These are phyloP conservation scores for Aaosphaeria arxii DNA, from an alignment of 2,329 filamentous ascomycete genomes.

Conservation along the genomic window DNA sequence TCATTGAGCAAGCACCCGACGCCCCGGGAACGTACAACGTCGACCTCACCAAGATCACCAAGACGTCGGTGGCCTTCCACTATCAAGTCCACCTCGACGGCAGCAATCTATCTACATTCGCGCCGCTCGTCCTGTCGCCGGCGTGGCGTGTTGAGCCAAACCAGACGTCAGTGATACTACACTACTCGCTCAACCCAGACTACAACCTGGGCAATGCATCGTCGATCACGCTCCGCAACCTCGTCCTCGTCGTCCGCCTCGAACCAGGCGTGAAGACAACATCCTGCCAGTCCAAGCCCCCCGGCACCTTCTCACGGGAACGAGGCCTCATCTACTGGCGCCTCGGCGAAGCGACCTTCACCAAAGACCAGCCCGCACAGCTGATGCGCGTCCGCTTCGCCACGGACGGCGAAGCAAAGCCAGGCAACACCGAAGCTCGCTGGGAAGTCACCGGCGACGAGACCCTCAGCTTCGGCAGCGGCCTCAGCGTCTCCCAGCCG, in stretches of 20 bases:
- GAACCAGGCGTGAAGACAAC: slow-evolving; percentile 60
- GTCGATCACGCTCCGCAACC: slow-evolving; percentile 66
- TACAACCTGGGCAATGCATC: slow-evolving; percentile 45
- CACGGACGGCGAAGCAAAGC: slow-evolving; percentile 67
- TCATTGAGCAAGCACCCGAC: slow-evolving; percentile 69
- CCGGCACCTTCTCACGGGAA: slow-evolving; percentile 75
- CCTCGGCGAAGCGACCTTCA: slow-evolving; percentile 68
- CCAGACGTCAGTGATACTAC: slow-evolving; percentile 81
- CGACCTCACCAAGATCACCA: slow-evolving; percentile 66
- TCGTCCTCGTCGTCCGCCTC: slow-evolving; percentile 70
- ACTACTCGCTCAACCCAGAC: slow-evolving; percentile 78
- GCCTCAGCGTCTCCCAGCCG: slow-evolving; percentile 56
- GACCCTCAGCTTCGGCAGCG: slow-evolving; percentile 52
- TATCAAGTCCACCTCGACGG: slow-evolving; percentile 77
- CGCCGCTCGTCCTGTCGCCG: slow-evolving; percentile 70
- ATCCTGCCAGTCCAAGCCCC: slow-evolving; percentile 72
- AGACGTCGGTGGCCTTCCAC: slow-evolving; percentile 81
- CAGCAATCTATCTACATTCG: slow-evolving; percentile 54
- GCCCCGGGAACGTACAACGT: slow-evolving; percentile 78
- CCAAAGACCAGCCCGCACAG: slow-evolving; percentile 56
- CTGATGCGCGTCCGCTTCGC: slow-evolving; percentile 83
- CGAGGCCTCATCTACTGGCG: slow-evolving; percentile 79
- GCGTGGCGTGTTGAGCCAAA: slow-evolving; percentile 81
- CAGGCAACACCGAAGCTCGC: slow-evolving; percentile 75
- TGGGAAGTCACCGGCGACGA: slow-evolving; percentile 67